phyloP scores from a whole-genome alignment of 768 basidiomycete genomes.

The Termitomyces titanicus region DNA sequence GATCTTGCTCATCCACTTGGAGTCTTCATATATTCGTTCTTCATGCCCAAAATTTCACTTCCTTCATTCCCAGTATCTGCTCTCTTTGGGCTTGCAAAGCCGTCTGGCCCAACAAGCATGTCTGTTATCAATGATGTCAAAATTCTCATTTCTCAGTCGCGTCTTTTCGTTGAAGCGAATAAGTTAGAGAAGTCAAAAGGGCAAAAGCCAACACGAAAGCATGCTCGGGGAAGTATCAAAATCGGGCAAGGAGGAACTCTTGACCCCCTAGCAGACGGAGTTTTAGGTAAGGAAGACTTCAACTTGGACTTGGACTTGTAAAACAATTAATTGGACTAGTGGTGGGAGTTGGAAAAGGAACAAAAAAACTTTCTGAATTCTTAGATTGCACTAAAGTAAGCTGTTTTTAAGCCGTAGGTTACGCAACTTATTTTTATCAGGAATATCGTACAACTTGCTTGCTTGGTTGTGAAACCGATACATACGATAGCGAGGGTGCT shows the following conservation, averaged over 20 bases:
- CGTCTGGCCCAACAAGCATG: constrained; percentile 94
- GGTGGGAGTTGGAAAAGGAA: constrained; percentile 84
- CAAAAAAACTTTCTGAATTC: constrained; percentile 81
- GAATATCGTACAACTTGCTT: constrained; percentile 91
- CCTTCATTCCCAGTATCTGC: constrained; percentile 66
- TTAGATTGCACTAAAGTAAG: constrained; percentile 85
- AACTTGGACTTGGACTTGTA: background rate
- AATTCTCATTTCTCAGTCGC: constrained; percentile 69
- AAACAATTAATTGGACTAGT: constrained; percentile 42
- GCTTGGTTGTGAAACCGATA: constrained; percentile 92
- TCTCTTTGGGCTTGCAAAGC: constrained; percentile 87
- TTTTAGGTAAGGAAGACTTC: constrained; percentile 59
- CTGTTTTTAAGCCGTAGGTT: background rate
- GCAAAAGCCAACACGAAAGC: constrained; percentile 40
- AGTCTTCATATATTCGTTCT: background rate
- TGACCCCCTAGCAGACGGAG: constrained; percentile 95
- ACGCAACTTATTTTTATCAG: constrained; percentile 33
- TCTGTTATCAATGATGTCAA: constrained; percentile 82
- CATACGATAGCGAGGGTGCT: constrained; percentile 88
- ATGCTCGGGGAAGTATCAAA: constrained; percentile 56
- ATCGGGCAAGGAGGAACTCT: constrained; percentile 94
- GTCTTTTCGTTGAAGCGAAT: constrained; percentile 69
- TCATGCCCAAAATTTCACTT: constrained; percentile 65
- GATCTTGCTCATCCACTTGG: too few species aligned
- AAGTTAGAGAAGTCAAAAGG: constrained; percentile 51